phyloP scores from a whole-genome alignment of 768 basidiomycete species.

The Lyophyllum atratum region DNA sequence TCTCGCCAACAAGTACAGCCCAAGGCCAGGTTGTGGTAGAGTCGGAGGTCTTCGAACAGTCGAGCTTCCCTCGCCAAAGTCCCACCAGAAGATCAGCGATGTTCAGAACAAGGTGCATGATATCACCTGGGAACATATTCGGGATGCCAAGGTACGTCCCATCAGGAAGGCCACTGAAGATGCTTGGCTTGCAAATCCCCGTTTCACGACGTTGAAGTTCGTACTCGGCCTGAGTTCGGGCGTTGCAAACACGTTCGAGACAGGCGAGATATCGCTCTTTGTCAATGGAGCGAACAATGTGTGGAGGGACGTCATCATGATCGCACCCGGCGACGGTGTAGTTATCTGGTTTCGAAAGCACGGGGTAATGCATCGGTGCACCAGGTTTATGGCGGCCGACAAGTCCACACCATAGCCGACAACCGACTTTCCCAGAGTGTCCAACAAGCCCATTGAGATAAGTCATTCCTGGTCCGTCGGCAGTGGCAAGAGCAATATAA shows the following conservation, averaged over 20 bases:
- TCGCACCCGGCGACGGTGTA: conserved; percentile 21
- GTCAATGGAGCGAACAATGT: conserved; percentile 4
- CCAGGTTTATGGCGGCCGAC: conserved; percentile 18
- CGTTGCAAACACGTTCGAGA: conserved; percentile 13
- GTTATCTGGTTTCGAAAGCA: conserved; percentile 17
- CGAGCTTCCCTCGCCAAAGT: conserved; percentile 33
- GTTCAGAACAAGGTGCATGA: conserved; percentile 45
- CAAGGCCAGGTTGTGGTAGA: conserved; percentile 26
- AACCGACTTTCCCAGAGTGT: conserved; percentile 22
- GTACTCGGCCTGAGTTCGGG: conserved; percentile 19
- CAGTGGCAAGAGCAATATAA: conserved; percentile 20
- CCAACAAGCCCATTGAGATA: conserved; percentile 26
- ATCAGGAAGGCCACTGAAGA: conserved; percentile 30
- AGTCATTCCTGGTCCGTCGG: conserved; percentile 26
- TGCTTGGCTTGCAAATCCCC: conserved; percentile 37
- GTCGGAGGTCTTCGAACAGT: conserved; percentile 19
- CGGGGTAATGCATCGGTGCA: conserved; percentile 23
- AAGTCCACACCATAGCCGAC: conserved; percentile 21
- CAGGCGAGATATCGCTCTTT: conserved; percentile 3
- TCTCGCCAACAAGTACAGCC: conserved; percentile 26
- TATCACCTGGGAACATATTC: conserved; percentile 30
- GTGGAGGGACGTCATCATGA: conserved; percentile 17
- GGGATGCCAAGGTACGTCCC: conserved; percentile 27
- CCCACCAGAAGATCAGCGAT: conserved; percentile 34
- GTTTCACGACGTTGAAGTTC: conserved; percentile 21